phyloP scores from a whole-genome alignment of 306 rosid genomes.

The Bauhinia variegata region DNA sequence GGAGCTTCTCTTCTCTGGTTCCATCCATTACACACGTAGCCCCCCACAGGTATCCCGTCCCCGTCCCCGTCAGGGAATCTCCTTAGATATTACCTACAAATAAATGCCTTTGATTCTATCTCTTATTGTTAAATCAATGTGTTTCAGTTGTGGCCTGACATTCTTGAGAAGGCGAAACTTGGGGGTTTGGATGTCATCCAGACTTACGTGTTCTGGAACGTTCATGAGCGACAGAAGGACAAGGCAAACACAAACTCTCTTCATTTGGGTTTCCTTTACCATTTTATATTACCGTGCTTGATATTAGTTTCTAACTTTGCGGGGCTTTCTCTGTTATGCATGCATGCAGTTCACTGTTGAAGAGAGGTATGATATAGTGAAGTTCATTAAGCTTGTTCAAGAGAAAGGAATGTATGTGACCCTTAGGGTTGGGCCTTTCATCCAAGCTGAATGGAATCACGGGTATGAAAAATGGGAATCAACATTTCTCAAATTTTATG shows the following conservation, averaged over 20 bases:
- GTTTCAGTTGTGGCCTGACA: conserved; percentile 80
- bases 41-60: conserved; percentile 71
- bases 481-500: conserved; percentile 17
- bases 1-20: conserved; percentile 78
- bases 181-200: conserved; percentile 89
- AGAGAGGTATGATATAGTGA: conserved; percentile 72
- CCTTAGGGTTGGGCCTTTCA: conserved; percentile 87
- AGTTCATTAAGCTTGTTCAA: conserved; percentile 58
- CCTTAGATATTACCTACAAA: no score
- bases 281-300: no score
- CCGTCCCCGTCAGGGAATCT: no score
- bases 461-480: conserved; percentile 51
- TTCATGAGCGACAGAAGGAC: conserved; percentile 78
- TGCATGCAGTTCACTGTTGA: conserved; percentile 62
- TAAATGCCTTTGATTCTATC: no score
- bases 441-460: conserved; percentile 99
- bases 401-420: conserved; percentile 62
- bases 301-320: no score
- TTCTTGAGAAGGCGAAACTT: conserved; percentile 61
- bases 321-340: conserved; percentile 21
- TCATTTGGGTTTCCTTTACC: no score
- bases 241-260: no score
- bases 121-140: no score
- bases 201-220: conserved; percentile 93
- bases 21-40: conserved; percentile 85